Percentiles rank a stretch among this genome's conserved stretches.
Evolutionary conservation across 345 rosid species (phyloP).

Genomic region (Rhizophora apiculata): DNA sequence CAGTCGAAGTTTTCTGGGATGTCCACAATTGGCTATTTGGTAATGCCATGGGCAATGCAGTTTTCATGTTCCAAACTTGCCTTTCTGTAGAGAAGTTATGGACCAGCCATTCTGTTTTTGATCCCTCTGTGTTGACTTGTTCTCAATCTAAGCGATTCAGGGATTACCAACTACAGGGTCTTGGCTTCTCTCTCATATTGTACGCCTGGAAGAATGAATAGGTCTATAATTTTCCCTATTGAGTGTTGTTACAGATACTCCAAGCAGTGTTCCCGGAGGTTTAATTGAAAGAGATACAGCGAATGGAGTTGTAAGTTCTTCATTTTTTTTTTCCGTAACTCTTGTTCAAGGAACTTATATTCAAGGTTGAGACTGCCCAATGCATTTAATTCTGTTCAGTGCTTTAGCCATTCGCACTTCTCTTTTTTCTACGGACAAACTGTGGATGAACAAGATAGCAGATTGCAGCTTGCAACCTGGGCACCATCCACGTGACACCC

Average conservation of each 20-base stretch:
- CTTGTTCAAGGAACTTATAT: background rate
- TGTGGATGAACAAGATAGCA: background rate
- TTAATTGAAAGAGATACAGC: slow-evolving; percentile 24
- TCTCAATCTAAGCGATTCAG: slow-evolving; percentile 44
- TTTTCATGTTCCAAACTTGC: slow-evolving; percentile 85
- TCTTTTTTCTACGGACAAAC: background rate
- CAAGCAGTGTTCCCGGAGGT: slow-evolving; percentile 18
- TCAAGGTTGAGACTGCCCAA: background rate
- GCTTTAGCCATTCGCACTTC: background rate
- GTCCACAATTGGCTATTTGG: slow-evolving; percentile 95
- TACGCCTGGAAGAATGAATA: slow-evolving; percentile 74
- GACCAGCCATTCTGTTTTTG: slow-evolving; percentile 39
- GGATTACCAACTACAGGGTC: slow-evolving; percentile 58
- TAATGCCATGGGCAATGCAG: slow-evolving; percentile 64
- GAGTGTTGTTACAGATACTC: slow-evolving; percentile 5
- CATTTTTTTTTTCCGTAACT: background rate
- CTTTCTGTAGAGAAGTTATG: slow-evolving; percentile 41
- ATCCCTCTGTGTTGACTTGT: slow-evolving; percentile 38
- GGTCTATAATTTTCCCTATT: slow-evolving; percentile 17
- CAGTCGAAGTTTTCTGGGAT: slow-evolving; percentile 93
- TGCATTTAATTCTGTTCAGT: background rate
- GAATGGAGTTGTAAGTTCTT: slow-evolving; percentile 21
- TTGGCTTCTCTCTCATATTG: slow-evolving; percentile 62
- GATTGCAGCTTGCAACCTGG: slow-evolving; percentile 1
- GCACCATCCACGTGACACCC: background rate